These are phyloP conservation scores for Crithidia fasciculata DNA, from an alignment of 208 protist species.

Conservation along the genomic window DNA sequence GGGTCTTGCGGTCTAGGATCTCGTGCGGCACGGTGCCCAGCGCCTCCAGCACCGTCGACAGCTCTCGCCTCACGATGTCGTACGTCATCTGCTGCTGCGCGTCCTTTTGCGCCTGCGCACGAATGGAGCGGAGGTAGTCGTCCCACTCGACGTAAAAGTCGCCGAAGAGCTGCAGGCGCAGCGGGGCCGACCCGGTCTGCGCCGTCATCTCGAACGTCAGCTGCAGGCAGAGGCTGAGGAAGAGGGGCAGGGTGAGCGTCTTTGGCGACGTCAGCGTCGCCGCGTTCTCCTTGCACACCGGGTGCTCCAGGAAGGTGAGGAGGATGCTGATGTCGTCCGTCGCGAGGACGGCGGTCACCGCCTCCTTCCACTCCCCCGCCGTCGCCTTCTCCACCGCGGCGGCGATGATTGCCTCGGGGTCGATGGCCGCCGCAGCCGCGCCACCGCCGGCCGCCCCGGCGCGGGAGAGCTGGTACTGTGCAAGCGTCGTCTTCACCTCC, in stretches of 20 bases:
- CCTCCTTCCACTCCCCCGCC: conserved; percentile 68
- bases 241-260: conserved; percentile 69
- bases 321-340: conserved; percentile 80
- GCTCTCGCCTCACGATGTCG: conserved; percentile 65
- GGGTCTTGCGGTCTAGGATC: conserved; percentile 69
- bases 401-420: conserved; percentile 71
- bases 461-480: conserved; percentile 31
- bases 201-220: conserved; percentile 71
- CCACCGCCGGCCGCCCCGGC: conserved; percentile 13
- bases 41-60: conserved; percentile 57
- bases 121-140: conserved; percentile 74
- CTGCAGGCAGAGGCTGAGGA: conserved; percentile 87
- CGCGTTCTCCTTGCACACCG: conserved; percentile 73
- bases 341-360: conserved; percentile 72
- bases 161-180: conserved; percentile 74
- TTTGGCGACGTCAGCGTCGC: conserved; percentile 59
- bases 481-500: conserved; percentile 48
- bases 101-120: conserved; percentile 52
- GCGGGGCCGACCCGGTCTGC: conserved; percentile 59
- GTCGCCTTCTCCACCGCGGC: conserved; percentile 63
- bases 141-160: conserved; percentile 91
- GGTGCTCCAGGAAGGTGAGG: conserved; percentile 77
- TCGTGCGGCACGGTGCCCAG: conserved; percentile 54
- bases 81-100: conserved; percentile 41
- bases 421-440: conserved; percentile 33